Percentiles rank a stretch among this genome's conserved stretches.
These are phyloP conservation scores for Aureobasidium sp. DNA, from an alignment of 2,329 filamentous ascomycete genomes.

Conservation along the genomic window DNA sequence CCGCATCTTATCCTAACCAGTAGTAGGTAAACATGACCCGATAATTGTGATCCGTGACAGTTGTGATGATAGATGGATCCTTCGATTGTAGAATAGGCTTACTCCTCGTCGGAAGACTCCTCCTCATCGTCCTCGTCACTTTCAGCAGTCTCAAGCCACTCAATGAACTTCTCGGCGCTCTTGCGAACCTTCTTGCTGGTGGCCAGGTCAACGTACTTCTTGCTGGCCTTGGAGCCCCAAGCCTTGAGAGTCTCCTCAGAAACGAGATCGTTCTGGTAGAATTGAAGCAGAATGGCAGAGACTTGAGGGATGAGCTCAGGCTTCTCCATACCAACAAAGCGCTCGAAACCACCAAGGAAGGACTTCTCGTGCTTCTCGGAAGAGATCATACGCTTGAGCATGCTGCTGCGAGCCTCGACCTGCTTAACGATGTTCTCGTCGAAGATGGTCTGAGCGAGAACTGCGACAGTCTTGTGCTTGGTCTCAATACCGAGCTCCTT, in stretches of 20 bases:
- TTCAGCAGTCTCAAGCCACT: conserved; percentile 85
- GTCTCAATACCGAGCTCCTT: conserved; percentile 89
- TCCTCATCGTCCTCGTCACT: conserved; percentile 61
- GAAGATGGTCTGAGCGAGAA: conserved; percentile 90
- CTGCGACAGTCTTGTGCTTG: conserved; percentile 89
- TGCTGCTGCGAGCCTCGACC: conserved; percentile 71
- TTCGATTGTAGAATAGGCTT: neutral
- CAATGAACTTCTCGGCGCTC: conserved; percentile 86
- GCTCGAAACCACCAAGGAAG: conserved; percentile 89
- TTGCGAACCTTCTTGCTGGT: conserved; percentile 94
- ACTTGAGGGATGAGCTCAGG: conserved; percentile 71
- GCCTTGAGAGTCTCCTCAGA: conserved; percentile 80
- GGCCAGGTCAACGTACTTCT: conserved; percentile 89
- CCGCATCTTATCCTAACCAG: neutral
- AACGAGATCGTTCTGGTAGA: conserved; percentile 86
- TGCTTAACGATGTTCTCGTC: conserved; percentile 83
- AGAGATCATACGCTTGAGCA: conserved; percentile 82
- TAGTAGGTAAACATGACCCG: neutral
- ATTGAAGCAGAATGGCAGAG: conserved; percentile 78
- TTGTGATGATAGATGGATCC: neutral
- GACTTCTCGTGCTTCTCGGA: conserved; percentile 95
- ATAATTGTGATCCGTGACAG: neutral
- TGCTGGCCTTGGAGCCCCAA: conserved; percentile 93
- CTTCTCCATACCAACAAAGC: conserved; percentile 77
- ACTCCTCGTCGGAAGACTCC: conserved; percentile 31